Conservation (phyloP, 345 rosid species). For the Boechera divaricarpa region DNA sequence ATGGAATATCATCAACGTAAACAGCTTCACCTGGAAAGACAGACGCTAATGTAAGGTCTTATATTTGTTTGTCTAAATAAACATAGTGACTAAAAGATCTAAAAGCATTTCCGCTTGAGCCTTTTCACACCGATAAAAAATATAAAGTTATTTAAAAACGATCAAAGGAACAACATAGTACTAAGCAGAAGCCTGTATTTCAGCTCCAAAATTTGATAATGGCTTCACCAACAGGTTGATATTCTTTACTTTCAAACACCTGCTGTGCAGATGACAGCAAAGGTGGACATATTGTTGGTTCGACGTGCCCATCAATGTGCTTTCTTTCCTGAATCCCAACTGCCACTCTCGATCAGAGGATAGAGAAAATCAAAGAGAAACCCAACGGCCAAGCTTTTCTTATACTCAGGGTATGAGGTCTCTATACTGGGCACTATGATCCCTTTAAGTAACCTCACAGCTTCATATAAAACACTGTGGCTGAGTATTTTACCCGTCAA, state of each 20-base stretch:
- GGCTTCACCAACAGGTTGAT: slow-evolving; percentile 76
- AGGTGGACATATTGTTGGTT: slow-evolving; percentile 44
- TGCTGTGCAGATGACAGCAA: slow-evolving; percentile 67
- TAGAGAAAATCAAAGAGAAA: slow-evolving; percentile 73
- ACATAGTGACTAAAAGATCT: slow-evolving; percentile 8
- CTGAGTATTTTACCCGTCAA: slow-evolving; percentile 62
- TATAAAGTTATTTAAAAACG: not conserved
- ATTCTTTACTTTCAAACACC: slow-evolving; percentile 56
- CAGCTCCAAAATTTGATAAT: slow-evolving; percentile 66
- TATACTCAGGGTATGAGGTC: slow-evolving; percentile 56
- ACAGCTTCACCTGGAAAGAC: slow-evolving; percentile 82
- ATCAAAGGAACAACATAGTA: slow-evolving; percentile 29
- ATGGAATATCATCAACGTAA: slow-evolving; percentile 91
- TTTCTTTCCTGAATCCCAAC: slow-evolving; percentile 20
- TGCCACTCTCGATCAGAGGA: slow-evolving; percentile 52
- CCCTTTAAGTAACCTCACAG: slow-evolving; percentile 56
- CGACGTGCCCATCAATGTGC: slow-evolving; percentile 51
- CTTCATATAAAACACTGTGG: slow-evolving; percentile 55
- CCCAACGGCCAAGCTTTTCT: slow-evolving; percentile 77
- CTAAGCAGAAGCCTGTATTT: slow-evolving; percentile 87
- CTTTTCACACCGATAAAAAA: not conserved
- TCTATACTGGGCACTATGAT: slow-evolving; percentile 64
- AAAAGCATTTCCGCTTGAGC: slow-evolving; percentile 8
- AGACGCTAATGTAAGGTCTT: slow-evolving; percentile 31
- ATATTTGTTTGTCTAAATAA: slow-evolving; percentile 5